Percentiles rank a stretch among this genome's conserved stretches.
These are phyloP conservation scores for Pythium biforme DNA, from an alignment of 352 stramenopile genomes.

Conservation along the genomic window DNA sequence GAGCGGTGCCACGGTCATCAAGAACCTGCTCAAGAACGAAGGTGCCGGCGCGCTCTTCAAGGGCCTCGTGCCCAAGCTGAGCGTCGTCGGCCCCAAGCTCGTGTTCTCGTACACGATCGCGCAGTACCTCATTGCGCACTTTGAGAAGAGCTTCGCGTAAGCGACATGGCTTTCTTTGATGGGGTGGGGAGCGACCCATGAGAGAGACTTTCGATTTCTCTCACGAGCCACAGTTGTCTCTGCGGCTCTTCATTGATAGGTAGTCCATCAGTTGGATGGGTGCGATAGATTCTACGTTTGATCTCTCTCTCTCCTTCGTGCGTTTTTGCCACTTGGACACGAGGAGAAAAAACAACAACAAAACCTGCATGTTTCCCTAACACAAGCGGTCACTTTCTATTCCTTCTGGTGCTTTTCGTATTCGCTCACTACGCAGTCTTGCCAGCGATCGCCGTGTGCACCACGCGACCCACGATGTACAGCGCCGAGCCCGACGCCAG, in stretches of 20 bases:
- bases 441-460: background rate
- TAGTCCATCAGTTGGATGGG: conserved; percentile 31
- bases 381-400: conserved; percentile 21
- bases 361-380: conserved; percentile 15
- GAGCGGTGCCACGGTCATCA: conserved; percentile 88
- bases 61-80: conserved; percentile 93
- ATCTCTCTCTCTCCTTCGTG: background rate
- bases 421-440: background rate
- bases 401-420: background rate
- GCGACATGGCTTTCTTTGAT: background rate
- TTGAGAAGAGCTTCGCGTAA: conserved; percentile 80
- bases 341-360: background rate
- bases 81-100: conserved; percentile 94
- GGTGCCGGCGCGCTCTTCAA: conserved; percentile 93
- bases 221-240: background rate
- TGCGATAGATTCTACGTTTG: conserved; percentile 22
- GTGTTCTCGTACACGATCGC: conserved; percentile 96
- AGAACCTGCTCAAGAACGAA: conserved; percentile 92
- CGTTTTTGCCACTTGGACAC: background rate
- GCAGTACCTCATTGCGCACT: conserved; percentile 94
- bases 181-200: no score
- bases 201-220: no score
- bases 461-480: conserved; percentile 10
- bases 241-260: conserved; percentile 10
- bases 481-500: conserved; percentile 26